Base-by-base conservation (phyloP, 139 green algal species). In the Nannochloris sp. region DNA sequence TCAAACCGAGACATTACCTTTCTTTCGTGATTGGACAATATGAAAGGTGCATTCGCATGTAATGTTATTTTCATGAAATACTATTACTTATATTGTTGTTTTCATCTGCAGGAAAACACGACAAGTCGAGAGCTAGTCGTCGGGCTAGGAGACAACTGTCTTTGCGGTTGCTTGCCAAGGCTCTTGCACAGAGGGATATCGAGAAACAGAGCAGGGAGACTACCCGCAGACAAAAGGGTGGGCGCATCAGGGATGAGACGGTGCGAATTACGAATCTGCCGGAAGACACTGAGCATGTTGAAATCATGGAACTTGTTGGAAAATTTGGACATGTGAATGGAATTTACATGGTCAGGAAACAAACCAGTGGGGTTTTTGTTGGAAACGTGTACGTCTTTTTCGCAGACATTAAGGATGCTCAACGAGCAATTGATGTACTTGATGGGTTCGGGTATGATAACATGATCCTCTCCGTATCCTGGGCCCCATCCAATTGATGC, bases 311-410 rank as follows among this genome's bases (percentile, higher is more conserved):
- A 66, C 81, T 98, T 33, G 98, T 98, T 84, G 73, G 86, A 28
- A 75, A 86, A 5, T 98, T 98, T 77, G 93, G 93, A 36, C 79
- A 80, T 46, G 86, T 98, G 45, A 86, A 84, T 9, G 78, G 93
- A 10, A 84, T 96, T 11, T 98, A 93, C 77, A 78, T 98, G 10
- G 93, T 92, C 25, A 87, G 94, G 56, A 92, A 98, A 69, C 85
- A 23, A 23, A 23, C 92, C 9, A 98, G 91, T 5, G 79, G 79
- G 37, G 87, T 94, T 74, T 87, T 74, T 58, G 71, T 93, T 20
- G 93, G 93, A 56, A 98, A 98, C 81, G 93, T 87, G 0, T 98
- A 98, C 59, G 87, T 98, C 76, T 98, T 96, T 80, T 98, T 96
- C 62, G 74, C 89, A 40, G 66, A 70, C 40, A 85, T 81, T 65